Percentiles rank a stretch among this genome's conserved stretches.
Evolutionary conservation across 306 rosid genomes (phyloP).

Genomic region (Trifolium fragiferum): DNA sequence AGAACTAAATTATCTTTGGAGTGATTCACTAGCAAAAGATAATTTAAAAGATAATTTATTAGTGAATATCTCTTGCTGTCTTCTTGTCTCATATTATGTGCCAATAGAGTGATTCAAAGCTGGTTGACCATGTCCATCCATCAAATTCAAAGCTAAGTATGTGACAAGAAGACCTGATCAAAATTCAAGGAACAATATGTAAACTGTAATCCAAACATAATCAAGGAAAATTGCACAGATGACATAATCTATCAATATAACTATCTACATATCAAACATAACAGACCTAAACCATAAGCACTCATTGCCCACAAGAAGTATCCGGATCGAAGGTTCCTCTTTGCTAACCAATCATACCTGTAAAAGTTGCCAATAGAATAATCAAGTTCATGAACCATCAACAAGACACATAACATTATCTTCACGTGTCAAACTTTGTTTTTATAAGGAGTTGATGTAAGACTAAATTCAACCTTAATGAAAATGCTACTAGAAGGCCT

Average conservation of each 20-base stretch:
- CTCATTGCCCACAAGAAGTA: conserved; percentile 95
- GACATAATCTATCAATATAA: too few relatives aligned
- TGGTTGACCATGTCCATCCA: conserved; percentile 99
- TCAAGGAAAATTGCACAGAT: conserved; percentile 16
- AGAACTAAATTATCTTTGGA: too few relatives aligned
- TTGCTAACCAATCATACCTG: conserved; percentile 94
- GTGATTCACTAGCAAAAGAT: too few relatives aligned
- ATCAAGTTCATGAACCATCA: conserved; percentile 40
- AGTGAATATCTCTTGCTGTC: too few relatives aligned
- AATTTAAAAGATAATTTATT: too few relatives aligned
- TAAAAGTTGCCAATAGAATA: conserved; percentile 37
- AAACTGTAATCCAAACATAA: conserved; percentile 24
- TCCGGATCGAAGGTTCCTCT: conserved; percentile 71
- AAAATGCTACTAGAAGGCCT: conserved; percentile 89
- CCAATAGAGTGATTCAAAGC: too few relatives aligned
- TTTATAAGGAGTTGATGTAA: background rate
- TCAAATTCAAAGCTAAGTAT: conserved; percentile 90
- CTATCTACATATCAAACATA: conserved; percentile 7
- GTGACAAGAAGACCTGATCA: conserved; percentile 83
- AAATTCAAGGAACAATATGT: conserved; percentile 31
- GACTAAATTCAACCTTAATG: conserved; percentile 66
- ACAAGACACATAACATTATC: conserved; percentile 24
- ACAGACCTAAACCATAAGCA: conserved; percentile 95
- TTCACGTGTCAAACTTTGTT: background rate
- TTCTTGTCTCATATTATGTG: too few relatives aligned